phyloP scores from a whole-genome alignment of 2,329 filamentous ascomycete genomes.

The Scedosporium boydii region DNA sequence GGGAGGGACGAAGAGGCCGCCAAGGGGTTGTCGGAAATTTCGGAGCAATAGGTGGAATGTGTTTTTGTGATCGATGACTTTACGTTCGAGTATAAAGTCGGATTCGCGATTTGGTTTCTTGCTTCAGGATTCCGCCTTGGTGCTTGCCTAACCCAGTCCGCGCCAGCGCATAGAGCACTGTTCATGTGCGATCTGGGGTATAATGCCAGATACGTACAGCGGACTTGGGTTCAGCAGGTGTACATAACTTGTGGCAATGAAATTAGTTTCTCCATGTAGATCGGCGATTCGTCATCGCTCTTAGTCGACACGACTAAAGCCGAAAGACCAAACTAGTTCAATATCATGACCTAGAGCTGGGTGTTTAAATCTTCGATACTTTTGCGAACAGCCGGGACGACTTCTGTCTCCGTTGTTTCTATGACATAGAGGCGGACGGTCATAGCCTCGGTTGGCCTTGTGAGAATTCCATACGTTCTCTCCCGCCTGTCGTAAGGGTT shows the following conservation, averaged over 20 bases:
- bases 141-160: conserved; percentile 49
- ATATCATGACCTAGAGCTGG: conserved; percentile 43
- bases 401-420: neutral
- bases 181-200: conserved; percentile 51
- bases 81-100: no score
- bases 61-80: no score
- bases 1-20: neutral
- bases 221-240: conserved; percentile 19
- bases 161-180: conserved; percentile 47
- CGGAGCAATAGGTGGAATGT: neutral
- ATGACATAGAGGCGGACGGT: neutral
- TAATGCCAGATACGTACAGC: conserved; percentile 34
- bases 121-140: conserved; percentile 34
- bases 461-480: no score
- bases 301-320: conserved; percentile 44
- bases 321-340: conserved; percentile 29
- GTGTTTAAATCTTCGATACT: neutral
- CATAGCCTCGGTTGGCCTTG: no score
- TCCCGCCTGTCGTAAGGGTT: no score
- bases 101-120: no score
- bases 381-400: neutral
- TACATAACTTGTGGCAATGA: conserved; percentile 47
- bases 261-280: conserved; percentile 51
- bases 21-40: neutral
- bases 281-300: conserved; percentile 45